A percentile compares a stretch with the other conserved stretches of the same genome.
phyloP scores from a whole-genome alignment of 192 early-diverging fungal genomes.

The Coemansia sp. region DNA sequence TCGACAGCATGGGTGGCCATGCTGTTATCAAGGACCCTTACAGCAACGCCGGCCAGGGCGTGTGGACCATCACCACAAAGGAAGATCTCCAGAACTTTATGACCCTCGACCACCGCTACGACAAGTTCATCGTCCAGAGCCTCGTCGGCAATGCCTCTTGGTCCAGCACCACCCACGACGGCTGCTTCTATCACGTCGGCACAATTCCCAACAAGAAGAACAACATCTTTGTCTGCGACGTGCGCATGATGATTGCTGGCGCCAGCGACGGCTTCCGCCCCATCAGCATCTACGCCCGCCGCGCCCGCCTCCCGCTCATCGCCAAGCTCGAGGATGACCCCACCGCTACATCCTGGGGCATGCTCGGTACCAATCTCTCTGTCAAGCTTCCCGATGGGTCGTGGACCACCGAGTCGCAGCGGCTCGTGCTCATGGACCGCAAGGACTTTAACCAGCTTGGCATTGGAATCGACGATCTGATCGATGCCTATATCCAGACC shows the following conservation, averaged over 20 bases:
- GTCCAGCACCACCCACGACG: conserved; percentile 70
- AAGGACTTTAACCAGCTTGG: conserved; percentile 90
- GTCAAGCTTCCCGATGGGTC: conserved; percentile 73
- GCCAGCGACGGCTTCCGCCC: conserved; percentile 75
- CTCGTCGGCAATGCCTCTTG: conserved; percentile 87
- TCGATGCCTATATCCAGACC: conserved; percentile 89
- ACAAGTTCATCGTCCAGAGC: conserved; percentile 91
- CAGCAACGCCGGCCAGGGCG: conserved; percentile 85
- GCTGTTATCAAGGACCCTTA: conserved; percentile 87
- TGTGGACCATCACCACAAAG: conserved; percentile 85
- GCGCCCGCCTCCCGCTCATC: conserved; percentile 71
- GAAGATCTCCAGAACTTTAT: conserved; percentile 75
- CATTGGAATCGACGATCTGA: conserved; percentile 81
- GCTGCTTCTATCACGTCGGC: conserved; percentile 87
- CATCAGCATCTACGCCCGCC: conserved; percentile 79
- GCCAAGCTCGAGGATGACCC: conserved; percentile 60
- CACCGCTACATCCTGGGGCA: conserved; percentile 72
- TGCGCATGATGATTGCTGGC: conserved; percentile 87
- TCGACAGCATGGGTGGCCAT: conserved; percentile 84
- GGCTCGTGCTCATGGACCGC: conserved; percentile 85
- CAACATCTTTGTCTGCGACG: conserved; percentile 80
- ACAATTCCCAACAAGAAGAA: conserved; percentile 91
- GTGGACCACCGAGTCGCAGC: conserved; percentile 83
- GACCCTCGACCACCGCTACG: conserved; percentile 76
- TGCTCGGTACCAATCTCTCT: conserved; percentile 87